Percentiles rank a stretch among this genome's conserved stretches.
phyloP scores from a whole-genome alignment of 495 filamentous ascomycete species.

The Neurospora sp. region DNA sequence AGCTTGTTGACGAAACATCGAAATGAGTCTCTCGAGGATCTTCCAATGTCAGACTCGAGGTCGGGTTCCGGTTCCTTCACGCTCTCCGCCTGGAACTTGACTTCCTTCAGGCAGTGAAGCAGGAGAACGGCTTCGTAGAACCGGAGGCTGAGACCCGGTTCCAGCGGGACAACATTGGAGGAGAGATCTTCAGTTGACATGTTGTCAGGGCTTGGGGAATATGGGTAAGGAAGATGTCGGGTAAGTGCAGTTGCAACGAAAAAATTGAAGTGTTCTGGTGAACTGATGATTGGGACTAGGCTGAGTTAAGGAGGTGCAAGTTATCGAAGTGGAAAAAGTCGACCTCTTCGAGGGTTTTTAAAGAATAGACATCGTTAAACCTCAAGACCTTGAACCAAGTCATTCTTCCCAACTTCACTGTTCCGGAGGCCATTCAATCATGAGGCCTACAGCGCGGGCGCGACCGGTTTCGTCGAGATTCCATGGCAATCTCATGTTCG shows the following conservation, averaged over 20 bases:
- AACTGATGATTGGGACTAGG: not conserved
- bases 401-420: too few species aligned
- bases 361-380: too few species aligned
- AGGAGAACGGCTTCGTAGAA: constrained; percentile 17
- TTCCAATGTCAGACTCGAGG: constrained; percentile 2
- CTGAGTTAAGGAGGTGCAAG: not conserved
- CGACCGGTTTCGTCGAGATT: not conserved
- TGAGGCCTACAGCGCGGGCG: not conserved
- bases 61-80: constrained; percentile 5
- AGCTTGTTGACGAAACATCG: constrained; percentile 20
- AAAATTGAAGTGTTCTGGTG: not conserved
- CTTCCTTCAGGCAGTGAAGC: constrained; percentile 1
- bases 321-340: not conserved
- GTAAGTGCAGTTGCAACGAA: not conserved
- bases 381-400: too few species aligned
- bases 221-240: not conserved
- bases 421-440: not conserved
- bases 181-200: not conserved
- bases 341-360: not conserved
- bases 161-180: not conserved
- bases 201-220: not conserved
- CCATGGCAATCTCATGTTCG: not conserved
- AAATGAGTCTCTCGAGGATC: constrained; percentile 3
- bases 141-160: constrained; percentile 3
- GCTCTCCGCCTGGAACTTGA: not conserved